Percentiles rank a stretch among this genome's conserved stretches.
Conservation (phyloP, 352 stramenopile species). For the Pythium monospermum region DNA sequence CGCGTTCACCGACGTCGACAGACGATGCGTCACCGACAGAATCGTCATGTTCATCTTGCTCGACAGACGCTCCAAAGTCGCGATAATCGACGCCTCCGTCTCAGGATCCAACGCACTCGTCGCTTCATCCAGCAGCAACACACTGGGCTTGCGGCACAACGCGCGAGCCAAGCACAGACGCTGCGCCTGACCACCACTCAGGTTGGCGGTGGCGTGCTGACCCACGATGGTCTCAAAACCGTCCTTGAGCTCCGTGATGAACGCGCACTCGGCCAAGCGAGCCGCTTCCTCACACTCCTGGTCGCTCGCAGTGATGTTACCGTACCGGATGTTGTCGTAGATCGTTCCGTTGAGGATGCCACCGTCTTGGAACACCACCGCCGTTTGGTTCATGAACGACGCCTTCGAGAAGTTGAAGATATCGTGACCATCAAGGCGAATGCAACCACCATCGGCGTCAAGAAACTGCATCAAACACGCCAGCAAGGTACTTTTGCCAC, state of each 20-base stretch:
- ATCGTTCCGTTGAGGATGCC: constrained; percentile 82
- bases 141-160: constrained; percentile 56
- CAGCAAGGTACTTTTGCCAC: constrained; percentile 85
- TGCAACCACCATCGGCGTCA: constrained; percentile 72
- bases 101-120: constrained; percentile 77
- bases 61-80: constrained; percentile 60
- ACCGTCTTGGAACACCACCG: constrained; percentile 77
- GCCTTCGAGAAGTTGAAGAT: constrained; percentile 86
- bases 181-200: constrained; percentile 77
- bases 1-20: constrained; percentile 63
- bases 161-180: constrained; percentile 72
- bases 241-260: constrained; percentile 67
- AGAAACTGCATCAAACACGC: constrained; percentile 88
- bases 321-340: constrained; percentile 79
- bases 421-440: constrained; percentile 74
- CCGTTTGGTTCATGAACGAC: constrained; percentile 85
- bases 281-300: constrained; percentile 70
- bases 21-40: constrained; percentile 71
- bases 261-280: constrained; percentile 64
- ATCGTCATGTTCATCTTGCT: constrained; percentile 81
- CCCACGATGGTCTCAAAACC: constrained; percentile 68
- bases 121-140: constrained; percentile 74
- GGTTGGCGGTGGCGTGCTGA: constrained; percentile 67
- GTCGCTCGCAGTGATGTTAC: constrained; percentile 64
- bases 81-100: constrained; percentile 72